Conservation (phyloP, 306 rosid genomes). For the Dryas octopetala region DNA sequence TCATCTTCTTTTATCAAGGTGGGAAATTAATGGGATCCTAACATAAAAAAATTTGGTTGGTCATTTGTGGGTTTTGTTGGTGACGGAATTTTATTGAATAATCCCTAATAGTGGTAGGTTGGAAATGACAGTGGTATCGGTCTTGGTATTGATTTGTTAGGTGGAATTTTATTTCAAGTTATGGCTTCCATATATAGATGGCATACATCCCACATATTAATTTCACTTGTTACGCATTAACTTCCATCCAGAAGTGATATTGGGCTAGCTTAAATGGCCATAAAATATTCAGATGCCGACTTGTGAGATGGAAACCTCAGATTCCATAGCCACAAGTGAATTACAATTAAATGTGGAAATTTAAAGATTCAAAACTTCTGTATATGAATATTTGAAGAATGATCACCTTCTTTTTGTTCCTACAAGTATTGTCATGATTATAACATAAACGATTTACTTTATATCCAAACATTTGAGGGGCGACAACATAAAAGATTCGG, state of each 20-base stretch:
- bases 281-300: neutral
- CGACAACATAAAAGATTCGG: neutral
- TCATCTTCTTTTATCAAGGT: too few species aligned
- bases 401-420: neutral
- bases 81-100: neutral
- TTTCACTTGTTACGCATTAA: neutral
- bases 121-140: neutral
- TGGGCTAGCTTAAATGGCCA: neutral
- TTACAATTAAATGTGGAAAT: neutral
- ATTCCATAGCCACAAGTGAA: neutral
- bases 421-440: neutral
- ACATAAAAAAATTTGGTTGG: too few species aligned
- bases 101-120: neutral
- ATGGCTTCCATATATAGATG: neutral
- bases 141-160: neutral
- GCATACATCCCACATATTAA: neutral
- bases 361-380: constrained; percentile 4
- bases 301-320: constrained; percentile 5
- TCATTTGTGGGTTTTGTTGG: neutral
- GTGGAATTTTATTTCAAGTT: neutral
- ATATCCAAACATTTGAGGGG: neutral
- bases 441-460: neutral
- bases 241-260: neutral
- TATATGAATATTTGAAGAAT: neutral
- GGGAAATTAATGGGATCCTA: too few species aligned